Percentiles rank a stretch among this genome's conserved stretches.
These are phyloP conservation scores for Aspergillus spinulosporus DNA, from an alignment of 2,329 filamentous ascomycete species.

Conservation along the genomic window DNA sequence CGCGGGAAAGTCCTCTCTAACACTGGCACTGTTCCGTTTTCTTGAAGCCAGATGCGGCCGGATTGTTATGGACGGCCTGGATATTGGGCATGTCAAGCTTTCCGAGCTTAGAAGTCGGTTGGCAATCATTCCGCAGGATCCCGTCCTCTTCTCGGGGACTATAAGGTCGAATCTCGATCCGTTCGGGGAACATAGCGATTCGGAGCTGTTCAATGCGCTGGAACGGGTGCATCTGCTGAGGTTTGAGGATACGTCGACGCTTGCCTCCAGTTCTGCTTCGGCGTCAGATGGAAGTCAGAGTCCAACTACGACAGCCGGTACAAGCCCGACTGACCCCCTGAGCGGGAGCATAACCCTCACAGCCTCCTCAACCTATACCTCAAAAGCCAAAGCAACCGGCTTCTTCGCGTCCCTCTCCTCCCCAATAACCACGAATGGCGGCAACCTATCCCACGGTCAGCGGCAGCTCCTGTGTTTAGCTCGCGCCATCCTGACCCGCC, in stretches of 20 bases:
- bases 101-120: slow-evolving; percentile 67
- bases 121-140: slow-evolving; percentile 80
- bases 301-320: not conserved
- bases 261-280: slow-evolving; percentile 17
- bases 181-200: slow-evolving; percentile 68
- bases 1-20: slow-evolving; percentile 31
- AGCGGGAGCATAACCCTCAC: slow-evolving; percentile 18
- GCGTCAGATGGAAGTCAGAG: not conserved
- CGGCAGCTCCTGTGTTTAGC: slow-evolving; percentile 32
- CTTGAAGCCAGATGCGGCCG: slow-evolving; percentile 25
- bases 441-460: slow-evolving; percentile 53
- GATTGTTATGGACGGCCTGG: slow-evolving; percentile 30
- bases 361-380: slow-evolving; percentile 8
- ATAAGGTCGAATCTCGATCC: slow-evolving; percentile 75
- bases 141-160: slow-evolving; percentile 77
- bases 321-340: not conserved
- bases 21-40: slow-evolving; percentile 28
- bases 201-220: slow-evolving; percentile 67
- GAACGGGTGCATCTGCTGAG: slow-evolving; percentile 67
- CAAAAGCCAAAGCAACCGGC: slow-evolving; percentile 24
- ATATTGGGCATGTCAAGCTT: slow-evolving; percentile 49
- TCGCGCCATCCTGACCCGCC: slow-evolving; percentile 62
- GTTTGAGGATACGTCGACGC: slow-evolving; percentile 41
- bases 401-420: slow-evolving; percentile 64
- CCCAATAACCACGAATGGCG: slow-evolving; percentile 68